These are phyloP conservation scores for Geoglossum glabrum DNA, from an alignment of 495 filamentous ascomycete species.

Conservation along the genomic window DNA sequence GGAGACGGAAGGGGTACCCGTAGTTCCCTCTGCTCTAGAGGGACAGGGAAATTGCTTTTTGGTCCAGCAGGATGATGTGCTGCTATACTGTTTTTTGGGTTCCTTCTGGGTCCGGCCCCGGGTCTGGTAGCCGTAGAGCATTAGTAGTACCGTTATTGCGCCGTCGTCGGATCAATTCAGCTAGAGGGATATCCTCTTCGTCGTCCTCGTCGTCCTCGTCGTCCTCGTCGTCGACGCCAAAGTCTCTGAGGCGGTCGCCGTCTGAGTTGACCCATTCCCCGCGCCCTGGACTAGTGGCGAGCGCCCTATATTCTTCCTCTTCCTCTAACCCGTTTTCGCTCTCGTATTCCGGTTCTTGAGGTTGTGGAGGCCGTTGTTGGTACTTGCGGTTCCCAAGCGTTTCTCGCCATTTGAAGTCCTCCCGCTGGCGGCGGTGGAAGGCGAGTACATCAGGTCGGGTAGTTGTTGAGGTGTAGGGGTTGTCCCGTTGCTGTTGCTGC, in stretches of 20 bases:
- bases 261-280: slow-evolving; percentile 67
- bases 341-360: slow-evolving; percentile 21
- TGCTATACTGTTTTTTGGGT: too few relatives aligned
- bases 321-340: slow-evolving; percentile 18
- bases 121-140: too few relatives aligned
- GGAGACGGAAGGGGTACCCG: too few relatives aligned
- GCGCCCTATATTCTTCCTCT: neutral
- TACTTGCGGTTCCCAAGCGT: slow-evolving; percentile 9
- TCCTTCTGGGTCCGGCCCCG: too few relatives aligned
- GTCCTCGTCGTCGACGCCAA: slow-evolving; percentile 70
- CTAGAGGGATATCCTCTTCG: slow-evolving; percentile 4
- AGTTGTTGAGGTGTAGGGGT: neutral
- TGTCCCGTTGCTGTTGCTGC: neutral
- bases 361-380: slow-evolving; percentile 18
- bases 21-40: too few relatives aligned
- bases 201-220: slow-evolving; percentile 41
- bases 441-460: slow-evolving; percentile 28
- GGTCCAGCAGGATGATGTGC: too few relatives aligned
- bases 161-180: neutral
- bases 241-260: slow-evolving; percentile 70
- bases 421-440: slow-evolving; percentile 34
- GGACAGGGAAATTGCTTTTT: too few relatives aligned
- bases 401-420: slow-evolving; percentile 28
- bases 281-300: too few relatives aligned
- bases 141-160: too few relatives aligned